Evolutionary conservation across 2,329 filamentous ascomycete species (phyloP), one percentile per base, ranked within the genome.

Genomic region (Pseudomassariella vexata): DNA sequence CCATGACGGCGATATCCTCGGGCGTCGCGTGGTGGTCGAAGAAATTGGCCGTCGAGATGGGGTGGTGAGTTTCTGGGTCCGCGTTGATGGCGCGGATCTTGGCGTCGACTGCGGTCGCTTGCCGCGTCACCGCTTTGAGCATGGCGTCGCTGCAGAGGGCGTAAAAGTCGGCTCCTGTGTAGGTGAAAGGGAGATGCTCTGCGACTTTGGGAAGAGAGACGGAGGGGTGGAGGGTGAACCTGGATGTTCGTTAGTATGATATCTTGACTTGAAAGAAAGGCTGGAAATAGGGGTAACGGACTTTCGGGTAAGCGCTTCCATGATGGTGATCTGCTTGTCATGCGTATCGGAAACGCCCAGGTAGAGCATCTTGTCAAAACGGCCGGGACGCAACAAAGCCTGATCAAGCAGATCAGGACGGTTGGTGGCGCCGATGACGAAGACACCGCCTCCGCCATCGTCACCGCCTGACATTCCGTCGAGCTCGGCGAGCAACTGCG

Each of bases 311-410:
- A 98, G 65, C 2, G 92, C 92, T 57, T 96, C 87, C 52, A 98
- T 65, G 42, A 98, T 96, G 15, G 81, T 95, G 40, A 86, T 76
- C 62, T 98, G 92, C 66, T 96, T 96, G 12, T 94, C 85, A 50
- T 96, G 90, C 4, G 89, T 95, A 59, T 98, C 92, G 6, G 87
- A 94, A 7, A 98, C 88, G 21, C 92, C 92, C 9, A 98, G 70
- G 52, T 96, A 98, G 19, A 98, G 74, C 89, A 96, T 94, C 68
- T 96, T 96, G 56, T 98, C 92, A 57, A 98, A 96, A 38, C 90
- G 73, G 3, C 90, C 90, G 2, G 90, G 92, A 33, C 90, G 77
- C 26, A 96, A 67, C 36, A 98, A 65, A 5, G 90, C 92, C 42
- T 86, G 86, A 54, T 98, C 90, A 15, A 98, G 71, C 33, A 96